A percentile compares a stretch with the other conserved stretches of the same genome.
These are phyloP conservation scores for Russula ochroleuca DNA, from an alignment of 768 basidiomycete species.

Conservation along the genomic window DNA sequence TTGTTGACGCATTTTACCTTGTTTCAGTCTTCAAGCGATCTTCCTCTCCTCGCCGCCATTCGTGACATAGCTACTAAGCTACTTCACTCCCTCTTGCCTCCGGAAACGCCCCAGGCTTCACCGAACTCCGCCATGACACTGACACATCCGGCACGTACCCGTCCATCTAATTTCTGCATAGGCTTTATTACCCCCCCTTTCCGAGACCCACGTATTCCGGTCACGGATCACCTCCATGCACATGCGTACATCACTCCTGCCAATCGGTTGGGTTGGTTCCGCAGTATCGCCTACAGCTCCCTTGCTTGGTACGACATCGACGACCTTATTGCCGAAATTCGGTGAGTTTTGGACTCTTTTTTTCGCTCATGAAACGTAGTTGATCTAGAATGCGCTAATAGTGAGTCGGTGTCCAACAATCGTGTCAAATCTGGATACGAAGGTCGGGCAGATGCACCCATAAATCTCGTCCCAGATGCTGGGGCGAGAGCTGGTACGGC, in stretches of 20 bases:
- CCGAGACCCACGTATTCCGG: conserved; percentile 71
- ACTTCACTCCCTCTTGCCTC: conserved; percentile 45
- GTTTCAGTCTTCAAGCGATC: conserved; percentile 63
- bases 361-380: not conserved
- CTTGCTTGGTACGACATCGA: conserved; percentile 74
- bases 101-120: conserved; percentile 21
- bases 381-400: conserved; percentile 30
- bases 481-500: conserved; percentile 63
- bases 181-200: conserved; percentile 80
- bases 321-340: conserved; percentile 76
- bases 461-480: conserved; percentile 68
- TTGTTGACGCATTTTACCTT: conserved; percentile 12
- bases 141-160: conserved; percentile 30
- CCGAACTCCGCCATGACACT: conserved; percentile 18
- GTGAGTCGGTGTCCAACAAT: conserved; percentile 79
- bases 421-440: conserved; percentile 73
- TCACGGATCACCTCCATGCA: conserved; percentile 73
- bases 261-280: conserved; percentile 70
- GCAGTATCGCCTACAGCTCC: conserved; percentile 60
- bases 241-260: conserved; percentile 67
- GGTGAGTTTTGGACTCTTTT: conserved; percentile 43
- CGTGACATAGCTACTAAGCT: conserved; percentile 55
- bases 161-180: conserved; percentile 46
- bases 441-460: conserved; percentile 55
- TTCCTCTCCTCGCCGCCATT: conserved; percentile 64